Percentiles rank a stretch among this genome's conserved stretches.
phyloP scores from a whole-genome alignment of 2,329 filamentous ascomycete species.

The Pseudophaeomoniella oleicola region DNA sequence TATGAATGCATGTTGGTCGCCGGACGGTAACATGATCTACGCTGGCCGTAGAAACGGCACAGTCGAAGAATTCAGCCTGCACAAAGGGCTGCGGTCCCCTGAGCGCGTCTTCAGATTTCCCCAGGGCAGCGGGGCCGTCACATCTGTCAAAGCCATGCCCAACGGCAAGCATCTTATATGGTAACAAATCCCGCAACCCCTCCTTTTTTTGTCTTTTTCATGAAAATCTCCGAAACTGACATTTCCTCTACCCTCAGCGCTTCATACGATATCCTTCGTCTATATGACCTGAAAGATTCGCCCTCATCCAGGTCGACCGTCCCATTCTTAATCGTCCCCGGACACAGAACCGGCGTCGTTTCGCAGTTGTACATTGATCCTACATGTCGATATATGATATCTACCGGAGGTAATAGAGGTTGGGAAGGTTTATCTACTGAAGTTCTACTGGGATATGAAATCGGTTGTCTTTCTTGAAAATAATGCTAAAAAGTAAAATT shows the following conservation, averaged over 20 bases:
- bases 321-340: constrained; percentile 91
- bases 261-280: constrained; percentile 79
- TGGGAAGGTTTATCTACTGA: constrained; percentile 91
- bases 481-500: no score
- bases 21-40: constrained; percentile 90
- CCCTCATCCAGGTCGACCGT: constrained; percentile 61
- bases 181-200: constrained; percentile 30
- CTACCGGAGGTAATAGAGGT: constrained; percentile 77
- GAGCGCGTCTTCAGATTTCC: constrained; percentile 77
- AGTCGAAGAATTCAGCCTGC: constrained; percentile 85
- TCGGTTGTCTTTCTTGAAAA: constrained; percentile 31
- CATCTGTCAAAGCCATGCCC: constrained; percentile 74
- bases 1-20: constrained; percentile 93
- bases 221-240: constrained; percentile 10
- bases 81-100: constrained; percentile 61
- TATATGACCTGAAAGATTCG: constrained; percentile 69
- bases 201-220: constrained; percentile 4
- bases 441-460: constrained; percentile 88
- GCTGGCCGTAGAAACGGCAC: constrained; percentile 80
- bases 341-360: constrained; percentile 77
- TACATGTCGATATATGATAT: constrained; percentile 80
- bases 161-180: constrained; percentile 88
- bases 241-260: constrained; percentile 55
- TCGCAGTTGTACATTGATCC: constrained; percentile 76
- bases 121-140: constrained; percentile 75